Evolutionary conservation across 306 rosid genomes (phyloP).

Genomic region (Medicago ruthenica): DNA sequence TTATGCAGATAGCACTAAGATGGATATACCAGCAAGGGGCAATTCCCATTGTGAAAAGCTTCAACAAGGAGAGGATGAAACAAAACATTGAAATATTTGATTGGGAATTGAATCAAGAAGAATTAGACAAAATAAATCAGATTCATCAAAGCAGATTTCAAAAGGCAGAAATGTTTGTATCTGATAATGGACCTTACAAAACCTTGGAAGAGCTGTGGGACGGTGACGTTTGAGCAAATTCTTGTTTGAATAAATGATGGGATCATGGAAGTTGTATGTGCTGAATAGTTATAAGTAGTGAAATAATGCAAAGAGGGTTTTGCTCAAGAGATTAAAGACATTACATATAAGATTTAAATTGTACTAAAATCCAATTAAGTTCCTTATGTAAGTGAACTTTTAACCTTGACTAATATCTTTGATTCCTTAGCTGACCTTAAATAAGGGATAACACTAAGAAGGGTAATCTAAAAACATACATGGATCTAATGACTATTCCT

Average conservation of each 20-base stretch:
- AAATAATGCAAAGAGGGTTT: too few species aligned
- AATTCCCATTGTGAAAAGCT: background rate
- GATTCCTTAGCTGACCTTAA: too few species aligned
- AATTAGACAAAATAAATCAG: slow-evolving; percentile 2
- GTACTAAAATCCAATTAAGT: too few species aligned
- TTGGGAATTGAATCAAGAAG: background rate
- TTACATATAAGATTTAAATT: too few species aligned
- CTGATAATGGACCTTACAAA: slow-evolving; percentile 19
- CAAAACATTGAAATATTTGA: slow-evolving; percentile 28
- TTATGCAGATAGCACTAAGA: background rate
- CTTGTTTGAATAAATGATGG: background rate
- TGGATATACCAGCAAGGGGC: background rate
- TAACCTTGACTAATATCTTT: too few species aligned
- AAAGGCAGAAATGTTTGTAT: slow-evolving; percentile 9
- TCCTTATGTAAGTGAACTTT: too few species aligned
- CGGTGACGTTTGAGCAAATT: background rate
- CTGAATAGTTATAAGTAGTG: too few species aligned
- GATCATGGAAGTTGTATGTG: background rate
- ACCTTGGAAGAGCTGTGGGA: slow-evolving; percentile 15
- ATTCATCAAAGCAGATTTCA: background rate
- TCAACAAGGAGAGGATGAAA: slow-evolving; percentile 16
- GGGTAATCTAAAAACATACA: too few species aligned
- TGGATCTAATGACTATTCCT: too few species aligned
- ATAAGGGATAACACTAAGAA: too few species aligned
- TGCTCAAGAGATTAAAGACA: too few species aligned